These are phyloP conservation scores for Thecaphora frezii DNA, from an alignment of 1,284 basidiomycete genomes.

Conservation along the genomic window DNA sequence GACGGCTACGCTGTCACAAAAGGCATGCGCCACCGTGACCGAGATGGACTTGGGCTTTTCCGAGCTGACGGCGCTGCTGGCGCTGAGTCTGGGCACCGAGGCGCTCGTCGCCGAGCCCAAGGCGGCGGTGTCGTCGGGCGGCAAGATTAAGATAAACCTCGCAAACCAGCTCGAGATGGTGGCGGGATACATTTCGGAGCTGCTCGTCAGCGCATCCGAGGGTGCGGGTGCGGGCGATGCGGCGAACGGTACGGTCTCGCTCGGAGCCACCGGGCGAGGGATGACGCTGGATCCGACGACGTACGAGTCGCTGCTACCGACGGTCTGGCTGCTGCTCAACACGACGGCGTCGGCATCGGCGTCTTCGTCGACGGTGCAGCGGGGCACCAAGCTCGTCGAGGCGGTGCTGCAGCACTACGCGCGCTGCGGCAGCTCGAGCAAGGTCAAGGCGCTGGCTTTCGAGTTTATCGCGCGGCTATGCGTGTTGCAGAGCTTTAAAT, in stretches of 20 bases:
- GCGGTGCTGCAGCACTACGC: slow-evolving; percentile 22
- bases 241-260: slow-evolving; percentile 16
- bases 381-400: slow-evolving; percentile 4
- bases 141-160: slow-evolving; percentile 28
- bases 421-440: slow-evolving; percentile 10
- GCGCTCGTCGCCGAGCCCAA: slow-evolving; percentile 5
- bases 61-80: slow-evolving; percentile 32
- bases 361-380: not conserved
- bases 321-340: slow-evolving; percentile 39
- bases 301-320: slow-evolving; percentile 37
- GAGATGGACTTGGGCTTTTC: slow-evolving; percentile 39
- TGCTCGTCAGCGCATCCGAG: slow-evolving; percentile 10
- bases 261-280: slow-evolving; percentile 10
- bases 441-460: slow-evolving; percentile 34
- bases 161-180: slow-evolving; percentile 26
- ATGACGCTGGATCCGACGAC: slow-evolving; percentile 23
- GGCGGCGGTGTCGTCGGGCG: not conserved
- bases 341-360: slow-evolving; percentile 5
- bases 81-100: slow-evolving; percentile 9
- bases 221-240: no score
- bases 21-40: slow-evolving; percentile 16
- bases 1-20: slow-evolving; percentile 10
- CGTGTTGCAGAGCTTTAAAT: slow-evolving; percentile 14
- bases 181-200: slow-evolving; percentile 21
- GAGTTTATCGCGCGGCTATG: slow-evolving; percentile 35